Conservation (phyloP, 768 basidiomycete genomes). For the Pulveroboletus ravenelii region DNA sequence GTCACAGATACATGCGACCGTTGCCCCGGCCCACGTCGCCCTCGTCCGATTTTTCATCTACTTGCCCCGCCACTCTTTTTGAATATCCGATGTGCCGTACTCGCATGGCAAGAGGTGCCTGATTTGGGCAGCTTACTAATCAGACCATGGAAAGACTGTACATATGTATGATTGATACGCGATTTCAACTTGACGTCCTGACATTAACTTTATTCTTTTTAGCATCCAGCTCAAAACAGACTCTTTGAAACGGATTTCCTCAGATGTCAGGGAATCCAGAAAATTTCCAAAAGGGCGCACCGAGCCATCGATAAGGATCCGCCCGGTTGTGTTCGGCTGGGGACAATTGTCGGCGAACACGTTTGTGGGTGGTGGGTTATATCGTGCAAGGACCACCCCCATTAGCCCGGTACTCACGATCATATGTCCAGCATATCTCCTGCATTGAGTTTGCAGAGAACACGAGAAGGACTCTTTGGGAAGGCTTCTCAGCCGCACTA, state of each 20-base stretch:
- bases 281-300: slow-evolving; percentile 13
- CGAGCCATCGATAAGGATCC: slow-evolving; percentile 31
- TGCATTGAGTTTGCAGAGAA: slow-evolving; percentile 6
- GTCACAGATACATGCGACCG: background rate
- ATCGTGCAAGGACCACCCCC: slow-evolving; percentile 14
- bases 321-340: slow-evolving; percentile 8
- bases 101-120: background rate
- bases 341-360: slow-evolving; percentile 8
- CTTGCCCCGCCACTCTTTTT: background rate
- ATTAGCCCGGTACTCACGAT: slow-evolving; percentile 14
- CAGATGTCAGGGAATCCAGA: slow-evolving; percentile 10
- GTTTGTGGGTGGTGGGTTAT: slow-evolving; percentile 11
- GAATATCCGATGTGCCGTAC: slow-evolving; percentile 14
- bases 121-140: background rate
- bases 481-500: slow-evolving; percentile 24
- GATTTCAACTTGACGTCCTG: slow-evolving; percentile 9
- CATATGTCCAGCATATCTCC: slow-evolving; percentile 16
- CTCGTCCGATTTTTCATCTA: background rate
- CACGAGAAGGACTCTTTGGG: slow-evolving; percentile 7
- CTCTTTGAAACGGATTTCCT: slow-evolving; percentile 11
- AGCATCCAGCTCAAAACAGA: slow-evolving; percentile 1
- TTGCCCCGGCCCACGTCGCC: background rate
- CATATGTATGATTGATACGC: slow-evolving; percentile 8
- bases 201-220: slow-evolving; percentile 18
- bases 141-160: background rate